These are phyloP conservation scores for Calocybe cyanea DNA, from an alignment of 768 basidiomycete genomes.

Conservation along the genomic window DNA sequence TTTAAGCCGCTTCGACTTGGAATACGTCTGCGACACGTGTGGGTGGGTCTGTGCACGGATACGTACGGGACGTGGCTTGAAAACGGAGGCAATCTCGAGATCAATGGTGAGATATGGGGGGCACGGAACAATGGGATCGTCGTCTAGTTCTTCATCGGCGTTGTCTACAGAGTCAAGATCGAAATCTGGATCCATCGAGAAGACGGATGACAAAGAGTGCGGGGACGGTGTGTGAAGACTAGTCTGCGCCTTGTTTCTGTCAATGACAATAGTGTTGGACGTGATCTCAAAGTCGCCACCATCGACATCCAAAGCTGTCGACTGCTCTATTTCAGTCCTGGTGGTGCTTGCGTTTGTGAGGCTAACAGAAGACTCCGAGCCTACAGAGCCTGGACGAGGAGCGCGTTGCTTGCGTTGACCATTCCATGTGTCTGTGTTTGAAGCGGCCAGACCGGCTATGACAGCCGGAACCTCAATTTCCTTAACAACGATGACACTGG, in stretches of 20 bases:
- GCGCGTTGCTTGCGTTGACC: constrained; percentile 32
- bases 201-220: constrained; percentile 26
- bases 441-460: constrained; percentile 36
- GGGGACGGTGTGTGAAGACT: constrained; percentile 18
- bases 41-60: constrained; percentile 30
- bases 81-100: constrained; percentile 68
- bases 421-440: constrained; percentile 35
- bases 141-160: constrained; percentile 25
- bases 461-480: constrained; percentile 75
- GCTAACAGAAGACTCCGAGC: constrained; percentile 23
- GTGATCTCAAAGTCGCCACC: constrained; percentile 27
- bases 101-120: constrained; percentile 38
- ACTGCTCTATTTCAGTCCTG: constrained; percentile 37
- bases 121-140: constrained; percentile 9
- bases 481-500: constrained; percentile 86
- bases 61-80: constrained; percentile 67
- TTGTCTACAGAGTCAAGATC: constrained; percentile 31
- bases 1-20: constrained; percentile 36
- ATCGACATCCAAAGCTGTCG: constrained; percentile 30
- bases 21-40: constrained; percentile 18
- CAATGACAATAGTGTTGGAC: constrained; percentile 29
- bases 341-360: constrained; percentile 22
- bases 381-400: constrained; percentile 17
- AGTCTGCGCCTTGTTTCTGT: constrained; percentile 15
- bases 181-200: constrained; percentile 47